These are phyloP conservation scores for Aeschynomene evenia DNA, from an alignment of 306 rosid species.

Conservation along the genomic window DNA sequence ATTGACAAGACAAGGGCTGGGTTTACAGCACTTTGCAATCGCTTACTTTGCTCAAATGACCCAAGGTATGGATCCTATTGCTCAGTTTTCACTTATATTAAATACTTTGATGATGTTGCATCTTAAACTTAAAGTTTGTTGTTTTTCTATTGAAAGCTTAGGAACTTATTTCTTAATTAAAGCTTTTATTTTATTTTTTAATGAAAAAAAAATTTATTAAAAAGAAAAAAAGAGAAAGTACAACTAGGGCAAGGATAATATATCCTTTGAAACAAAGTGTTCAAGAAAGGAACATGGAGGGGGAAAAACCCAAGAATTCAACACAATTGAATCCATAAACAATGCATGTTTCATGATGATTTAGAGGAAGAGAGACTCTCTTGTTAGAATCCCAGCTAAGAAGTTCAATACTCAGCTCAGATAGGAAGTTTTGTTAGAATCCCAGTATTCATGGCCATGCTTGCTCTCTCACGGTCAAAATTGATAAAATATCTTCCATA, in stretches of 20 bases:
- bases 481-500: too few relatives aligned
- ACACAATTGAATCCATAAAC: not conserved
- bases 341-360: not conserved
- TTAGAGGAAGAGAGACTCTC: not conserved
- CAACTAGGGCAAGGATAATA: not conserved
- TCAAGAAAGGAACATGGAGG: not conserved
- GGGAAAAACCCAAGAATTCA: not conserved
- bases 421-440: too few relatives aligned
- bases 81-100: constrained; percentile 9
- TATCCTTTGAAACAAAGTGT: not conserved
- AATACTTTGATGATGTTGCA: not conserved
- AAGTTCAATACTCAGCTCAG: too few relatives aligned
- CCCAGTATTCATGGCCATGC: too few relatives aligned
- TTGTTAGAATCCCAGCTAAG: too few relatives aligned
- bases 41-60: constrained; percentile 90
- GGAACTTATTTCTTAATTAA: not conserved
- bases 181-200: not conserved
- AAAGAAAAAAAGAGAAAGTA: not conserved
- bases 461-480: too few relatives aligned
- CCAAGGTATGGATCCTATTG: constrained; percentile 48
- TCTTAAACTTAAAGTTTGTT: not conserved
- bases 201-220: not conserved
- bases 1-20: constrained; percentile 99
- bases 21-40: constrained; percentile 95
- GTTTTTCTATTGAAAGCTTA: not conserved